Evolutionary conservation across 805 yeast genomes (phyloP).

Genomic region (Wickerhamomyces tratensis): DNA sequence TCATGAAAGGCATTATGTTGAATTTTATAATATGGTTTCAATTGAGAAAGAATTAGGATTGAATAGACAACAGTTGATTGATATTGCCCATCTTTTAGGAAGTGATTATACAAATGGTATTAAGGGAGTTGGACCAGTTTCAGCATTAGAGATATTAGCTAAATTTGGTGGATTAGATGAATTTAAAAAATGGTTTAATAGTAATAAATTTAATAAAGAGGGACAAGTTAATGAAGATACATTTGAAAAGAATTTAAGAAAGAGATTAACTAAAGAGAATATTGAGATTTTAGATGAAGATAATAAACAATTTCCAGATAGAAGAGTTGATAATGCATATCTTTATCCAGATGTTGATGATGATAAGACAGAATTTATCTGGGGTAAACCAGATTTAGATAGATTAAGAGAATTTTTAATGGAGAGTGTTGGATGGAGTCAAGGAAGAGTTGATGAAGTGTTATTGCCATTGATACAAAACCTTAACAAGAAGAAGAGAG

Average conservation of each 20-base stretch:
- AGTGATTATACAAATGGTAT: conserved; percentile 94
- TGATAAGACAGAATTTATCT: conserved; percentile 66
- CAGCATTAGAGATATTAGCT: conserved; percentile 82
- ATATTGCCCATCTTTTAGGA: conserved; percentile 77
- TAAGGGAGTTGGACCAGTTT: conserved; percentile 89
- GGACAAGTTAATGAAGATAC: conserved; percentile 31
- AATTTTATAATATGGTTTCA: conserved; percentile 57
- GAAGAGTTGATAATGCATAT: conserved; percentile 64
- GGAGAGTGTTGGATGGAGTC: conserved; percentile 72
- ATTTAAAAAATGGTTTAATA: conserved; percentile 31
- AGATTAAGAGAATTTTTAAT: conserved; percentile 61
- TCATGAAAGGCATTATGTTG: conserved; percentile 87
- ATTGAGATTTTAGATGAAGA: conserved; percentile 33
- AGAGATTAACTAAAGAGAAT: conserved; percentile 42
- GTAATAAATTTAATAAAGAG: conserved; percentile 30
- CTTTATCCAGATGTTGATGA: conserved; percentile 73
- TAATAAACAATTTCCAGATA: conserved; percentile 55
- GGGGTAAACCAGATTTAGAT: conserved; percentile 90
- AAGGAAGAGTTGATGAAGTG: conserved; percentile 68
- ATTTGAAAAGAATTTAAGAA: conserved; percentile 49
- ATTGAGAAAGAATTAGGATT: conserved; percentile 60
- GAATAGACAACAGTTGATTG: conserved; percentile 54
- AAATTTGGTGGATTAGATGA: conserved; percentile 49
- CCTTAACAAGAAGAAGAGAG: conserved; percentile 51
- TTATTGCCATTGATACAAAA: conserved; percentile 78